Conservation (phyloP, 306 rosid species). For the Crataegus laevigata region DNA sequence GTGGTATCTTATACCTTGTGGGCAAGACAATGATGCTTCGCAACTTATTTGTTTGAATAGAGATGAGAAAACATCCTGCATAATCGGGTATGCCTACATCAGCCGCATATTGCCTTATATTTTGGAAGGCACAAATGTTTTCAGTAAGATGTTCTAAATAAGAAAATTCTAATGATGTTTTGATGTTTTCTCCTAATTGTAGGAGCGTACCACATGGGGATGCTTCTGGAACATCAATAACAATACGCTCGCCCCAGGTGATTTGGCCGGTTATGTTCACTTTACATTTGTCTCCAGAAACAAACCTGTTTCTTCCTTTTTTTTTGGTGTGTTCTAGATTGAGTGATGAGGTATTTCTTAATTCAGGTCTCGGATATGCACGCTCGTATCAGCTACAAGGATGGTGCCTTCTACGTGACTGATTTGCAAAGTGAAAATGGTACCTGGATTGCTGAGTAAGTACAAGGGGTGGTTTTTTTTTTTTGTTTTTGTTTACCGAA, state of each 20-base stretch:
- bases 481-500: neutral
- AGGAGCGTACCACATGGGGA: conserved; percentile 40
- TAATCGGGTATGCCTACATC: conserved; percentile 54
- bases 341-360: neutral
- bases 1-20: conserved; percentile 69
- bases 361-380: conserved; percentile 67
- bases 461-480: neutral
- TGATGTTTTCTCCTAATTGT: conserved; percentile 19
- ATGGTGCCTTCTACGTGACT: conserved; percentile 72
- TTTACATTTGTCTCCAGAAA: neutral
- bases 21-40: conserved; percentile 36
- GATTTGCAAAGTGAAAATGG: conserved; percentile 71
- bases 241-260: conserved; percentile 63
- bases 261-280: neutral
- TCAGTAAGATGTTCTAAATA: neutral
- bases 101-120: neutral
- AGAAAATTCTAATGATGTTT: conserved; percentile 1
- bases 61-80: conserved; percentile 54
- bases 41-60: conserved; percentile 49
- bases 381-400: conserved; percentile 58
- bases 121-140: neutral
- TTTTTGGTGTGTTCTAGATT: neutral
- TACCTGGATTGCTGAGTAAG: conserved; percentile 87
- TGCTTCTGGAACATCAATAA: conserved; percentile 35
- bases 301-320: neutral